These are phyloP conservation scores for Margaritispora aquatica DNA, from an alignment of 495 filamentous ascomycete species.

Conservation along the genomic window DNA sequence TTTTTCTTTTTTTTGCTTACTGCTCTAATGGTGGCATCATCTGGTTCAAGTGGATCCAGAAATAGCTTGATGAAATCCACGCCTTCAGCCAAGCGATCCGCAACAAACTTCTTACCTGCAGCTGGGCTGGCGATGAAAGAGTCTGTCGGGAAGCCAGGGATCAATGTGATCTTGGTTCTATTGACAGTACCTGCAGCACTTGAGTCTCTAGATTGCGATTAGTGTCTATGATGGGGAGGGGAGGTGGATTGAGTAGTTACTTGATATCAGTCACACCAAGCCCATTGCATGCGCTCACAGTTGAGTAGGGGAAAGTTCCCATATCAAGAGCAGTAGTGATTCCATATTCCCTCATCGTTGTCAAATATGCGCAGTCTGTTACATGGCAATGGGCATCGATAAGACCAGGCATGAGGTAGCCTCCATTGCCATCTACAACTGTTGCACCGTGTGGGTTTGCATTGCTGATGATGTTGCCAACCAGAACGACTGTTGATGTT, in stretches of 20 bases:
- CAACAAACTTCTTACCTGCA: neutral
- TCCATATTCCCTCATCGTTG: neutral
- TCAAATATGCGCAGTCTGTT: neutral
- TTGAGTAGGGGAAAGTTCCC: neutral
- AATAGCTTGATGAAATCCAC: neutral
- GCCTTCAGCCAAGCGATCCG: neutral
- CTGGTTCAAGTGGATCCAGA: neutral
- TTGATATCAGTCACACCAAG: neutral
- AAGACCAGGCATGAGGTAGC: neutral
- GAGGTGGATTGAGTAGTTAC: neutral
- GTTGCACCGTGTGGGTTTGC: neutral
- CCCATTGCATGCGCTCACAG: neutral
- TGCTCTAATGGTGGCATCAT: neutral
- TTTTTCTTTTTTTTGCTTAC: neutral
- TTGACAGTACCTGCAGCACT: neutral
- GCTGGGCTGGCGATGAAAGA: neutral
- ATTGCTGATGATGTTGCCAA: neutral
- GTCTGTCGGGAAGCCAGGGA: neutral
- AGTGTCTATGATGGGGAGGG: neutral
- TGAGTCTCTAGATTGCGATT: neutral
- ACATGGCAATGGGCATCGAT: slow-evolving; percentile 1
- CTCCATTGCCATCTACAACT: neutral
- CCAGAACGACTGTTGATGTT: neutral
- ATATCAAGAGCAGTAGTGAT: neutral
- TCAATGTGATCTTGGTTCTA: neutral